Percentiles rank a stretch among this genome's conserved stretches.
Conservation (phyloP, 495 filamentous ascomycete species). For the Mycothermus thermophilus region DNA sequence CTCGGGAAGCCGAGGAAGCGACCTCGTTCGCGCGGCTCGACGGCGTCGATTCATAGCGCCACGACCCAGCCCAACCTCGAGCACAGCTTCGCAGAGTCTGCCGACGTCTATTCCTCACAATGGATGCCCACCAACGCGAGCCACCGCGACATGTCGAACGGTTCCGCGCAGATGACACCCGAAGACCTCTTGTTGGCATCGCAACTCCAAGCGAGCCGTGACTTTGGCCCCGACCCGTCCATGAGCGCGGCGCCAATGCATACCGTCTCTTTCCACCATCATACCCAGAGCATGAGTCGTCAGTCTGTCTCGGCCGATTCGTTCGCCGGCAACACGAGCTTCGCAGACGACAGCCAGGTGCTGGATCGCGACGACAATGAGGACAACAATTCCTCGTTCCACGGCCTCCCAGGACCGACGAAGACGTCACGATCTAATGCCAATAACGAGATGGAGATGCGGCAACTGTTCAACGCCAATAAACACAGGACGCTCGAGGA, state of each 20-base stretch:
- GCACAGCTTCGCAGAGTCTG: slow-evolving; percentile 37
- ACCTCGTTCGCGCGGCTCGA: slow-evolving; percentile 68
- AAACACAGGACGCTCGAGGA: slow-evolving; percentile 62
- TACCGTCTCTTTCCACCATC: slow-evolving; percentile 32
- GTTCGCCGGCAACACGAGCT: slow-evolving; percentile 45
- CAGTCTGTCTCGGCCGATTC: slow-evolving; percentile 36
- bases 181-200: slow-evolving; percentile 55
- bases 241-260: slow-evolving; percentile 36
- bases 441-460: slow-evolving; percentile 83
- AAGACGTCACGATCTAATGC: slow-evolving; percentile 53
- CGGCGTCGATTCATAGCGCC: slow-evolving; percentile 63
- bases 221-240: slow-evolving; percentile 35
- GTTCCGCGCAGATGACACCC: slow-evolving; percentile 35
- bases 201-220: slow-evolving; percentile 39
- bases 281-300: slow-evolving; percentile 38
- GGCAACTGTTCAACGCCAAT: slow-evolving; percentile 66
- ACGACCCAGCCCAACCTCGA: slow-evolving; percentile 54
- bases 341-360: slow-evolving; percentile 55
- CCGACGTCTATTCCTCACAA: slow-evolving; percentile 41
- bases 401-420: slow-evolving; percentile 40
- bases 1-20: slow-evolving; percentile 41
- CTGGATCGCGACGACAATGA: slow-evolving; percentile 54
- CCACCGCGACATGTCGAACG: slow-evolving; percentile 29
- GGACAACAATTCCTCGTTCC: slow-evolving; percentile 47
- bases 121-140: slow-evolving; percentile 36